Evolutionary conservation across 805 yeast genomes (phyloP), one percentile per base, ranked within the genome.

Genomic region (Candida sithepensis): DNA sequence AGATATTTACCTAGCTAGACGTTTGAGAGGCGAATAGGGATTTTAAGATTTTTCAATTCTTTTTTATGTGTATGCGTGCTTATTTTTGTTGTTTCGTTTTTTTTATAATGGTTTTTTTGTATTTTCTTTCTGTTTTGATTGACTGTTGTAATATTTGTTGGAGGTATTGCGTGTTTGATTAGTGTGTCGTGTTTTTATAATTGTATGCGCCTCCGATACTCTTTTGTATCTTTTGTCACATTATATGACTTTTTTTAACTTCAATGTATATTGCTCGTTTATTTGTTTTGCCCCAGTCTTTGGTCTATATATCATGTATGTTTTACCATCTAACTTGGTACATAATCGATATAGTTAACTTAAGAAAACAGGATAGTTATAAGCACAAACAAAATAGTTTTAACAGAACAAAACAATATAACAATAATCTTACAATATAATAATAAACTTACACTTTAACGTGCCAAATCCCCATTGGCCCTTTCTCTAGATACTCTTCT

Each of bases 381-480:
- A 28, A 18, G 14, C 12, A 24, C 10, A 16, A 6, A 9, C 39
- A 37, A 23, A 48, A 24, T 23, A 7, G 5, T 18, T 28, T 34
- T 26, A 19, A 40, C n/a, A n/a, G 26, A 40, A 39, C 8, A 16
- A 37, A 24, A 24, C 24, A 14, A 39, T 12, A 40, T 22, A 40
- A n/a, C n/a, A 12, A 39, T 14, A 39, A 16, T 22, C 19, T 16
- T 16, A 28, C 14, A 39, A 21, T 13, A 14, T 24, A n/a, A 20
- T 23, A 26, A 39, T 22, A 33, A 9, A 22, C 38, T 56, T 53
- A 65, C 52, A 64, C 50, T 50, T 54, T 57, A 38, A 55, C 58
- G 41, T 59, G 65, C 96, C 97, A 90, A 41, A 90, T 76, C 28
- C 87, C 82, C 51, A 78, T 72, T 16, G 97, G 97, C 0, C 97